Percentiles rank a stretch among this genome's conserved stretches.
phyloP scores from a whole-genome alignment of 495 filamentous ascomycete genomes.

The Aspergillus cavernicola region DNA sequence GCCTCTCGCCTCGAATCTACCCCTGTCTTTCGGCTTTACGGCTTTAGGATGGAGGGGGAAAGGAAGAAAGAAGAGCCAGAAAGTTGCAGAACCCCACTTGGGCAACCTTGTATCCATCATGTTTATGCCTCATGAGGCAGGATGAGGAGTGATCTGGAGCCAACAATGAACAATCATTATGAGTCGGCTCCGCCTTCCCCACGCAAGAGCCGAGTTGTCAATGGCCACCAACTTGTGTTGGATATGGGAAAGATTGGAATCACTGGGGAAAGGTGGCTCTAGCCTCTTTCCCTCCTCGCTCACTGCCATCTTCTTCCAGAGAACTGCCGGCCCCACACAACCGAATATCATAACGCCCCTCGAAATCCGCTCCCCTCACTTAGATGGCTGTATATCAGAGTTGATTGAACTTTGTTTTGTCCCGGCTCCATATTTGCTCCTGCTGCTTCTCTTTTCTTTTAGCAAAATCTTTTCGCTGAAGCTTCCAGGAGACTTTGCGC shows the following conservation, averaged over 20 bases:
- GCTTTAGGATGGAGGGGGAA: not conserved
- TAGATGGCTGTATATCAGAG: slow-evolving; percentile 10
- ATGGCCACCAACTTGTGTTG: too few relatives aligned
- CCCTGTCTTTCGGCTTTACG: not conserved
- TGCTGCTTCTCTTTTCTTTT: not conserved
- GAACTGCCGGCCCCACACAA: slow-evolving; percentile 15
- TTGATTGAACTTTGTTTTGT: too few relatives aligned
- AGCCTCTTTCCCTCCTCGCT: too few relatives aligned
- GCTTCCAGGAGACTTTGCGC: not conserved
- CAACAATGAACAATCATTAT: too few relatives aligned
- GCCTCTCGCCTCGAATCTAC: not conserved
- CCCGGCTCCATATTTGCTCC: not conserved
- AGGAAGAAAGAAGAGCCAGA: not conserved
- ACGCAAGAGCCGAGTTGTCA: slow-evolving; percentile 1
- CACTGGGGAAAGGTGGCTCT: too few relatives aligned
- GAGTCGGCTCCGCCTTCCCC: slow-evolving; percentile 1
- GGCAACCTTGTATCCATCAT: not conserved
- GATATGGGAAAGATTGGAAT: too few relatives aligned
- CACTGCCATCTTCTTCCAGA: not conserved
- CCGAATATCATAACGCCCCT: not conserved
- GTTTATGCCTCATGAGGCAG: slow-evolving; percentile 1
- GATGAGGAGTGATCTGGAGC: not conserved
- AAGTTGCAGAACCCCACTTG: not conserved
- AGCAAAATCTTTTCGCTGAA: not conserved
- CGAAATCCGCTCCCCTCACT: slow-evolving; percentile 17